Evolutionary conservation across 345 rosid species (phyloP), one percentile per base, ranked within the genome.

Genomic region (Citrus trifoliata): DNA sequence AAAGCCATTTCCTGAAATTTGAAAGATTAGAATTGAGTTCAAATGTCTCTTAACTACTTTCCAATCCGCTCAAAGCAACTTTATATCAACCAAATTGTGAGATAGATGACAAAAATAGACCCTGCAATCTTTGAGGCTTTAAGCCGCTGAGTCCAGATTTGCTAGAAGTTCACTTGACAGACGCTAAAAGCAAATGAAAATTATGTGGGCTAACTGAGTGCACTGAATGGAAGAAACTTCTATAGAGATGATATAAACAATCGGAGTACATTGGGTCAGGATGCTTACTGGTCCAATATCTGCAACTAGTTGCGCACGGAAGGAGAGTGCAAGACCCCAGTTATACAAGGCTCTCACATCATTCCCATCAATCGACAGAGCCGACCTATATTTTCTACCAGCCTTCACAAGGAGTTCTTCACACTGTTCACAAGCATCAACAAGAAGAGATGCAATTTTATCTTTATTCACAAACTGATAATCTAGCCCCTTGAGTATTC

Each of bases 241-340:
- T 73, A 70, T 53, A 62, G 27, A 40, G 61, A 56, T 42, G 75
- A 69, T 19, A 21, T 48, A 21, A 74, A 83, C 12, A 71, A 70
- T 30, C 27, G 19, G 7, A 33, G 25, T 12, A 38, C 28, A 40
- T 13, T 59, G 16, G 58, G 72, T 10, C 64, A 0, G 61, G 73
- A 74, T 68, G 51, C 90, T 83, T 87, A 89, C 95, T 22, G 93
- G 96, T 83, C 96, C 93, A 77, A 92, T 89, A 76, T 92, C 93
- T n/a, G 91, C 85, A 70, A 92, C 85, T 71, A 92, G 83, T 80
- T 92, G 93, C 7, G 93, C 93, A 46, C 93, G 93, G 82, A 86
- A 90, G 76, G 90, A 88, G 28, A 92, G 85, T 66, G 93, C 96
- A 80, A 92, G 92, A 51, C 93, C 96, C 92, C 96, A 92, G 30